These are phyloP conservation scores for Saccharum spontaneum DNA, from an alignment of 176 grass and related monocot species.

Conservation along the genomic window DNA sequence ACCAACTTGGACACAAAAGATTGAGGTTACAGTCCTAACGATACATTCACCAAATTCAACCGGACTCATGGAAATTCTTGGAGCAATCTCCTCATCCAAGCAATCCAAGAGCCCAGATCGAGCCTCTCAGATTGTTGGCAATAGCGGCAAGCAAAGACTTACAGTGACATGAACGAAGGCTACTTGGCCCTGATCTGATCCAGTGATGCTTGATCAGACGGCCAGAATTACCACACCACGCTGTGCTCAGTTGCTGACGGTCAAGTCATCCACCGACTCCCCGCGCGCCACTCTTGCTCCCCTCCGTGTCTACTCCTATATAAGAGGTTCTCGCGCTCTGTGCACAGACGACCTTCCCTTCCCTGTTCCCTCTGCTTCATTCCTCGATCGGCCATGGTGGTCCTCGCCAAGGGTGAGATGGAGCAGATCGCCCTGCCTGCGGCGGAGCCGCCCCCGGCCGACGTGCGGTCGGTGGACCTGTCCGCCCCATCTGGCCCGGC, in stretches of 20 bases:
- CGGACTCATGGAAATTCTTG: background rate
- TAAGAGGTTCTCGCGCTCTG: background rate
- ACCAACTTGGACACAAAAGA: no score
- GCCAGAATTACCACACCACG: background rate
- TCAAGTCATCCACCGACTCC: background rate
- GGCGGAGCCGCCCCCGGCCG: conserved; percentile 28
- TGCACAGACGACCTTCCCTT: background rate
- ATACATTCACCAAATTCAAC: no score
- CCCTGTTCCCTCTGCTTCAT: conserved; percentile 5
- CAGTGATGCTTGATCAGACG: background rate
- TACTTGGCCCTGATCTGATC: background rate
- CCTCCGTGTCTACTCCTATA: background rate
- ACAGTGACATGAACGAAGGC: background rate
- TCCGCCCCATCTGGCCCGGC: conserved; percentile 7
- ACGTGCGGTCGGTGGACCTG: conserved; percentile 59
- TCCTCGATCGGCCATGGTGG: conserved; percentile 49
- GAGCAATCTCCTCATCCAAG: background rate
- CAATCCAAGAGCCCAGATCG: background rate
- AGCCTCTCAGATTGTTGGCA: no score
- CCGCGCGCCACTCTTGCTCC: background rate
- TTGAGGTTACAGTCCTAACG: no score
- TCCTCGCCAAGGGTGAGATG: conserved; percentile 57
- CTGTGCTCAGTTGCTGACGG: background rate
- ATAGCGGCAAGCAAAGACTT: background rate
- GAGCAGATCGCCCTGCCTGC: conserved; percentile 60